These are phyloP conservation scores for Botrytis deweyae DNA, from an alignment of 2,329 filamentous ascomycete genomes.

Conservation along the genomic window DNA sequence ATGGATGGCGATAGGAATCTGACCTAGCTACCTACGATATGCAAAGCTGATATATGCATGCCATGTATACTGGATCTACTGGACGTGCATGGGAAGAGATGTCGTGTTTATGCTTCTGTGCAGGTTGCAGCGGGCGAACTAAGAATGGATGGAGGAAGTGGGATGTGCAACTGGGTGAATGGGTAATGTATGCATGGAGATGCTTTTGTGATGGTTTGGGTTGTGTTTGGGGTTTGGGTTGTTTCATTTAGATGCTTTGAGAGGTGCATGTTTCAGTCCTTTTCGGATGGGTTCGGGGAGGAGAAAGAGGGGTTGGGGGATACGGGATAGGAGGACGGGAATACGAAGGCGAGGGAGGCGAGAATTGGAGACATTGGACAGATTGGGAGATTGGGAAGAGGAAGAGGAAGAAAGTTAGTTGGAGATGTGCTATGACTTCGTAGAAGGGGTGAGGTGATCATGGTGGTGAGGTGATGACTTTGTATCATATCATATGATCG, in stretches of 20 bases:
- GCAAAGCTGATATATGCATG: constrained; percentile 8
- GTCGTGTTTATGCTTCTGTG: constrained; percentile 15
- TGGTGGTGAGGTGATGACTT: constrained; percentile 10
- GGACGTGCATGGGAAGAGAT: constrained; percentile 9
- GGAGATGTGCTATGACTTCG: not conserved
- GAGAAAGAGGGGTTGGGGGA: not conserved
- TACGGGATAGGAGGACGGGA: not conserved
- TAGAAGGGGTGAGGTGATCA: constrained; percentile 1
- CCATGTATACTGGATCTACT: constrained; percentile 13
- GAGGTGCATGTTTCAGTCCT: constrained; percentile 16
- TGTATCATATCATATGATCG: constrained; percentile 21
- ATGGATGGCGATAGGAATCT: not conserved
- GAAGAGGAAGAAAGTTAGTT: too few relatives aligned
- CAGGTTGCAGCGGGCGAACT: not conserved
- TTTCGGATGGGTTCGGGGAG: not conserved
- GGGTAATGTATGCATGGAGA: not conserved
- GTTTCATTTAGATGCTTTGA: constrained; percentile 14
- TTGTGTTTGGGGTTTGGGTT: constrained; percentile 14
- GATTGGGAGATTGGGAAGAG: not conserved
- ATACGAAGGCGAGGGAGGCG: not conserved
- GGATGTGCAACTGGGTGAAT: not conserved
- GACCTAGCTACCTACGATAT: not conserved
- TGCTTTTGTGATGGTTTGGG: constrained; percentile 12
- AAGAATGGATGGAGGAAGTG: not conserved
- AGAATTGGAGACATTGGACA: not conserved